These are phyloP conservation scores for Cephalotrichum gorgonifer DNA, from an alignment of 2,329 filamentous ascomycete genomes.

Conservation along the genomic window DNA sequence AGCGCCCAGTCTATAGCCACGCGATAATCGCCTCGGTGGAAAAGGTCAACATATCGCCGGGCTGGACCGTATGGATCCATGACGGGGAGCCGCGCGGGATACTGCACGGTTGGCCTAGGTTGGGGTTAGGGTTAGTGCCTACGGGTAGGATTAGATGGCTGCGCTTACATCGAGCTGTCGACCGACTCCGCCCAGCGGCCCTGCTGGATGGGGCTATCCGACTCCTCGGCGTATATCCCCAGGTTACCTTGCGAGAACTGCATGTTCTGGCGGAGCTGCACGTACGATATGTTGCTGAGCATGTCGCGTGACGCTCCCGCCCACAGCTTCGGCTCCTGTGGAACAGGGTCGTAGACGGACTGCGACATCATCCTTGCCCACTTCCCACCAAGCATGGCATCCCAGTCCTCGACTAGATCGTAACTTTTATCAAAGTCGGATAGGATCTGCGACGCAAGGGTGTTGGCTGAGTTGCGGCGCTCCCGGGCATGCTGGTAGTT, in stretches of 20 bases:
- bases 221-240: constrained; percentile 40
- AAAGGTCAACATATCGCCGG: constrained; percentile 37
- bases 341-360: constrained; percentile 26
- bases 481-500: constrained; percentile 47
- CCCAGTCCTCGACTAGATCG: constrained; percentile 37
- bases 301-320: constrained; percentile 32
- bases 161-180: constrained; percentile 23
- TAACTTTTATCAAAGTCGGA: constrained; percentile 40
- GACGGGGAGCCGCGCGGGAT: constrained; percentile 23
- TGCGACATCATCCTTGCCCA: constrained; percentile 46
- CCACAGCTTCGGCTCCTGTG: constrained; percentile 7
- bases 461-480: constrained; percentile 45
- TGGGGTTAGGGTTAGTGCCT: no score
- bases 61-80: constrained; percentile 34
- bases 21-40: constrained; percentile 29
- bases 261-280: constrained; percentile 26
- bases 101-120: constrained; percentile 14
- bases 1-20: constrained; percentile 8
- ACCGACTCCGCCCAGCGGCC: constrained; percentile 43
- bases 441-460: constrained; percentile 31
- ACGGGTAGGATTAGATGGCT: no score
- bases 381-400: constrained; percentile 38
- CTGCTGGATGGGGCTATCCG: constrained; percentile 40
- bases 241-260: constrained; percentile 28
- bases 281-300: constrained; percentile 35